A percentile compares a stretch with the other conserved stretches of the same genome.
phyloP scores from a whole-genome alignment of 2,329 filamentous ascomycete species.

The Monosporascus sp. region DNA sequence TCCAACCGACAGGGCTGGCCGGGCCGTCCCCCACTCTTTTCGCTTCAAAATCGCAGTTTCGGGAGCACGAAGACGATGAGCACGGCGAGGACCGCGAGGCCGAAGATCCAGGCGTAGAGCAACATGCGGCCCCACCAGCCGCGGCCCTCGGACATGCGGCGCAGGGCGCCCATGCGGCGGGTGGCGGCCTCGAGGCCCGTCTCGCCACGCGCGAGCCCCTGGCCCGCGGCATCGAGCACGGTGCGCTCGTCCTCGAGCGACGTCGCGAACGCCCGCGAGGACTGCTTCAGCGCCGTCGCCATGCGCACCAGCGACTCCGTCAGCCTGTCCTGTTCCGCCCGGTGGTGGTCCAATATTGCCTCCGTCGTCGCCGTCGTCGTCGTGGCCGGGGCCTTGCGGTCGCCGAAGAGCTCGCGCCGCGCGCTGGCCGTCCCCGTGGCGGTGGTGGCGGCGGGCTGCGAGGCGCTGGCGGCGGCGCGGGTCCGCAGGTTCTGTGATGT shows the following conservation, averaged over 20 bases:
- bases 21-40: neutral
- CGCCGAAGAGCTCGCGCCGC: constrained; percentile 41
- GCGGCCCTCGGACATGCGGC: constrained; percentile 78
- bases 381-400: constrained; percentile 29
- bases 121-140: constrained; percentile 82
- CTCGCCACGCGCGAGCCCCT: constrained; percentile 73
- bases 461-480: constrained; percentile 11
- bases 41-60: constrained; percentile 71
- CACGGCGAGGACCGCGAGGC: constrained; percentile 70
- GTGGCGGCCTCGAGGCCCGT: constrained; percentile 70
- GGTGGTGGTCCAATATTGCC: constrained; percentile 68
- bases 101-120: constrained; percentile 79
- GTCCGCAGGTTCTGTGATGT: constrained; percentile 30
- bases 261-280: constrained; percentile 64
- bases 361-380: constrained; percentile 54
- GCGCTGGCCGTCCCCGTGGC: constrained; percentile 14
- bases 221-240: constrained; percentile 62
- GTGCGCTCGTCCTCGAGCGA: constrained; percentile 69
- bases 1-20: too few relatives aligned
- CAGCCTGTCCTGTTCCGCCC: constrained; percentile 75
- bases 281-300: constrained; percentile 70
- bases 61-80: constrained; percentile 80
- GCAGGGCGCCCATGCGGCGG: constrained; percentile 69
- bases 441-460: constrained; percentile 3
- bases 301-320: constrained; percentile 77